phyloP scores from a whole-genome alignment of 257 asterid genomes.

The Ajuga chamaepitys region DNA sequence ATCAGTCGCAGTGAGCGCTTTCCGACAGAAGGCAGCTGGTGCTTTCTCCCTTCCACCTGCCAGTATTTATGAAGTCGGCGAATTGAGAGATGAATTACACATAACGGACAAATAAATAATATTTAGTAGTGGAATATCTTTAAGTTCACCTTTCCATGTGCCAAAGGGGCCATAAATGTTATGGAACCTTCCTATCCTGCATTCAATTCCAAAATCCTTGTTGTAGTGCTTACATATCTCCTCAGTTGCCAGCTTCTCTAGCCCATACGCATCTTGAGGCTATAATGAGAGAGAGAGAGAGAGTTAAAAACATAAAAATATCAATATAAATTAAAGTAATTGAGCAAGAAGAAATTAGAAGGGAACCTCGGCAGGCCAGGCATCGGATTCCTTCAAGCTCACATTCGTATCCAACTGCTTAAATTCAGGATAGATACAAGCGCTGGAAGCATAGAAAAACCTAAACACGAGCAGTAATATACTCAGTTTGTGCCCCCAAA shows the following conservation, averaged over 20 bases:
- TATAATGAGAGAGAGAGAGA: neutral
- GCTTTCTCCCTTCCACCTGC: slow-evolving; percentile 94
- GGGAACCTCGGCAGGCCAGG: slow-evolving; percentile 93
- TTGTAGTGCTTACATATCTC: slow-evolving; percentile 83
- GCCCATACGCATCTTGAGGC: slow-evolving; percentile 95
- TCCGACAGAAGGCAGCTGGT: slow-evolving; percentile 88
- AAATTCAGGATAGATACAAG: slow-evolving; percentile 86
- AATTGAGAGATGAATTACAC: neutral
- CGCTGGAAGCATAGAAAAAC: slow-evolving; percentile 86
- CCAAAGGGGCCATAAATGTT: slow-evolving; percentile 94
- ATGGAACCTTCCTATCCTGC: slow-evolving; percentile 89
- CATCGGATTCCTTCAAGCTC: slow-evolving; percentile 88
- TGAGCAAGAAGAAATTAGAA: slow-evolving; percentile 3
- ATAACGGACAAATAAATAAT: neutral
- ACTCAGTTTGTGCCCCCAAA: neutral
- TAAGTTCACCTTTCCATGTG: slow-evolving; percentile 78
- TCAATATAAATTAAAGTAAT: neutral
- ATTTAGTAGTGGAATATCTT: neutral
- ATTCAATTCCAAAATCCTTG: slow-evolving; percentile 84
- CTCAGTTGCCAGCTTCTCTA: slow-evolving; percentile 80
- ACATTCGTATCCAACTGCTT: slow-evolving; percentile 83
- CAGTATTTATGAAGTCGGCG: neutral
- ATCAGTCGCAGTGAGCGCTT: slow-evolving; percentile 58
- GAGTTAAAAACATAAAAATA: neutral
- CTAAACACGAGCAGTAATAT: slow-evolving; percentile 21